Evolutionary conservation across 148 eudicot species (phyloP).

Genomic region (Chenopodium suecicum): DNA sequence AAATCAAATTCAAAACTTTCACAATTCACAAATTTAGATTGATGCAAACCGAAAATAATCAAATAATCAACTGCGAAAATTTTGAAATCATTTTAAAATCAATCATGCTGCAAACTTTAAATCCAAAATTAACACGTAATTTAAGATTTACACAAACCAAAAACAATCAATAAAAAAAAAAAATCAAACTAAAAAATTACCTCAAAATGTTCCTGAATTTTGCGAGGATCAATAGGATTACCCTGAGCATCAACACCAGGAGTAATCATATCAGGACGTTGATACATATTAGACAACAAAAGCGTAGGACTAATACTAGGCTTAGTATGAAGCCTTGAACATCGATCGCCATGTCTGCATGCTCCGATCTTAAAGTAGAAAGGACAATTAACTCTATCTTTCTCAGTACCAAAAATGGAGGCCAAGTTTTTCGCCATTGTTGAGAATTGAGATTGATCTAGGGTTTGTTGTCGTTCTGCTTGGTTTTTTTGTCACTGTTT

Average conservation of each 20-base stretch:
- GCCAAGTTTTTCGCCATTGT: constrained; percentile 73
- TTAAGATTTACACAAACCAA: neutral
- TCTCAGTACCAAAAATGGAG: constrained; percentile 67
- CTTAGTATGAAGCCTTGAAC: constrained; percentile 67
- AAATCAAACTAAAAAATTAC: constrained; percentile 17
- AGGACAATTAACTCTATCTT: constrained; percentile 69
- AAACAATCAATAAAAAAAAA: neutral
- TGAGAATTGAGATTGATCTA: neutral
- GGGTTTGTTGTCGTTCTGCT: neutral
- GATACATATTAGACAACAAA: constrained; percentile 67
- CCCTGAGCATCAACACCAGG: constrained; percentile 74
- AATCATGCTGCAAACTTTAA: too few relatives aligned
- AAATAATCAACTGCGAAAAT: neutral
- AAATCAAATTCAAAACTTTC: too few relatives aligned
- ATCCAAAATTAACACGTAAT: too few relatives aligned
- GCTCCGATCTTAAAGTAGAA: constrained; percentile 85
- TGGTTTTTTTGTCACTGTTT: neutral
- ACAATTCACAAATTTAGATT: too few relatives aligned
- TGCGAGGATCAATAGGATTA: constrained; percentile 60
- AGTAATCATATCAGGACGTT: constrained; percentile 71
- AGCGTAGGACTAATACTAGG: constrained; percentile 67
- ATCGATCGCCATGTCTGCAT: constrained; percentile 69
- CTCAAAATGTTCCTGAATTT: constrained; percentile 66
- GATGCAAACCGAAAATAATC: too few relatives aligned
- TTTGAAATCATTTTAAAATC: too few relatives aligned